phyloP scores from a whole-genome alignment of 2,329 filamentous ascomycete genomes.

The Botrytis galanthina region DNA sequence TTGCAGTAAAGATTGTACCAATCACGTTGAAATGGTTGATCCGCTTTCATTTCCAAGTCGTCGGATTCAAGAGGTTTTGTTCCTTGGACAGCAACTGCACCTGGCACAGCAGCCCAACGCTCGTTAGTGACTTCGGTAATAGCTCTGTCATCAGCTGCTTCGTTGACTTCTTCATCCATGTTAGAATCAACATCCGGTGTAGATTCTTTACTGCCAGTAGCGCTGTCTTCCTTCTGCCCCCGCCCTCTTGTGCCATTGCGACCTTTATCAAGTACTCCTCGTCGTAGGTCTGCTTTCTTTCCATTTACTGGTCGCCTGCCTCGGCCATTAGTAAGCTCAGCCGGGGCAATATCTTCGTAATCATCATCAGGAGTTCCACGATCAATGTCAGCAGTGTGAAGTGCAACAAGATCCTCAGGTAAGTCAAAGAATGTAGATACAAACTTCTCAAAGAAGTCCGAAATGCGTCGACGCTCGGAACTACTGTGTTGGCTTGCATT shows the following conservation, averaged over 20 bases:
- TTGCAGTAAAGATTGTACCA: slow-evolving; percentile 92
- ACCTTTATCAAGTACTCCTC: slow-evolving; percentile 78
- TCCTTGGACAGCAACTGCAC: slow-evolving; percentile 52
- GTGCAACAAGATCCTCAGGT: slow-evolving; percentile 65
- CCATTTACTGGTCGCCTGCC: slow-evolving; percentile 60
- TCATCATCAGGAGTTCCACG: slow-evolving; percentile 74
- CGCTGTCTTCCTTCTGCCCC: slow-evolving; percentile 77
- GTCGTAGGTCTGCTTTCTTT: slow-evolving; percentile 77
- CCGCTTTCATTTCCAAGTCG: slow-evolving; percentile 66
- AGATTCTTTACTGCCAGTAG: slow-evolving; percentile 78
- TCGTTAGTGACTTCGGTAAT: slow-evolving; percentile 63
- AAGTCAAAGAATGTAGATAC: slow-evolving; percentile 75
- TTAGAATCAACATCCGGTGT: slow-evolving; percentile 80
- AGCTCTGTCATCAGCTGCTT: slow-evolving; percentile 56
- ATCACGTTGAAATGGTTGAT: slow-evolving; percentile 76
- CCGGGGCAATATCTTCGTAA: slow-evolving; percentile 58
- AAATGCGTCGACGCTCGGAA: slow-evolving; percentile 70
- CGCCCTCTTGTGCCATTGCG: slow-evolving; percentile 69
- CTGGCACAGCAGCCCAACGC: slow-evolving; percentile 62
- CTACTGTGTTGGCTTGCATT: slow-evolving; percentile 69
- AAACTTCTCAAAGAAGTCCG: slow-evolving; percentile 74
- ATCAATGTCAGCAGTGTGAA: slow-evolving; percentile 66
- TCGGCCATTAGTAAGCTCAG: slow-evolving; percentile 68
- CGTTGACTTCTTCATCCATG: slow-evolving; percentile 72
- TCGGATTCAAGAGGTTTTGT: slow-evolving; percentile 53